phyloP scores from a whole-genome alignment of 2,329 filamentous ascomycete species.

The Phoma sp. region DNA sequence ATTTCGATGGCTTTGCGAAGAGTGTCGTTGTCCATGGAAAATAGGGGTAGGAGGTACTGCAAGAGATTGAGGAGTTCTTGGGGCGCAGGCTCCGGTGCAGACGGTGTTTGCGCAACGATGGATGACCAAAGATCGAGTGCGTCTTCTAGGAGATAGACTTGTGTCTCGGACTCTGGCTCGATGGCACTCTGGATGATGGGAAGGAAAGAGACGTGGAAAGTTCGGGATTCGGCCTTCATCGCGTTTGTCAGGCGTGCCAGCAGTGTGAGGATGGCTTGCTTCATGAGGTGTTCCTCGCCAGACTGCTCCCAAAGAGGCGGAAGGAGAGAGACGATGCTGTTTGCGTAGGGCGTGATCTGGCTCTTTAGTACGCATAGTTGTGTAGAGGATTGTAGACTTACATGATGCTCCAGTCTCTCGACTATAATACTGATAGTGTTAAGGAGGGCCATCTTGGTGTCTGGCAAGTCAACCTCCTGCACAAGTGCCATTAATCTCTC shows the following conservation, averaged over 20 bases:
- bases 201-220: constrained; percentile 80
- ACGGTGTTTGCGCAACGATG: constrained; percentile 69
- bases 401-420: constrained; percentile 78
- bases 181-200: constrained; percentile 84
- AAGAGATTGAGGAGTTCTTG: constrained; percentile 53
- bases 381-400: constrained; percentile 37
- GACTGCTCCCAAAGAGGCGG: constrained; percentile 86
- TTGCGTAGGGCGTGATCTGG: constrained; percentile 70
- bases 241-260: constrained; percentile 85
- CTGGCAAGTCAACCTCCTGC: constrained; percentile 78
- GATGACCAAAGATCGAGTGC: constrained; percentile 87
- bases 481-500: constrained; percentile 78
- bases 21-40: constrained; percentile 57
- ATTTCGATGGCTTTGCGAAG: constrained; percentile 59
- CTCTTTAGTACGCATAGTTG: constrained; percentile 10
- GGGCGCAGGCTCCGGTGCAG: constrained; percentile 51
- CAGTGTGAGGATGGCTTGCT: constrained; percentile 88
- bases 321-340: constrained; percentile 81
- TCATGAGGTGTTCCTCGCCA: constrained; percentile 88
- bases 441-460: constrained; percentile 89
- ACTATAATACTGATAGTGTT: constrained; percentile 86
- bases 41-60: constrained; percentile 56
- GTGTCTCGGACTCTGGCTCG: constrained; percentile 69
- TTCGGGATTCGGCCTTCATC: constrained; percentile 78
- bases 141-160: constrained; percentile 86